These are phyloP conservation scores for Phytophthora hybrid DNA, from an alignment of 352 stramenopile genomes.

Conservation along the genomic window DNA sequence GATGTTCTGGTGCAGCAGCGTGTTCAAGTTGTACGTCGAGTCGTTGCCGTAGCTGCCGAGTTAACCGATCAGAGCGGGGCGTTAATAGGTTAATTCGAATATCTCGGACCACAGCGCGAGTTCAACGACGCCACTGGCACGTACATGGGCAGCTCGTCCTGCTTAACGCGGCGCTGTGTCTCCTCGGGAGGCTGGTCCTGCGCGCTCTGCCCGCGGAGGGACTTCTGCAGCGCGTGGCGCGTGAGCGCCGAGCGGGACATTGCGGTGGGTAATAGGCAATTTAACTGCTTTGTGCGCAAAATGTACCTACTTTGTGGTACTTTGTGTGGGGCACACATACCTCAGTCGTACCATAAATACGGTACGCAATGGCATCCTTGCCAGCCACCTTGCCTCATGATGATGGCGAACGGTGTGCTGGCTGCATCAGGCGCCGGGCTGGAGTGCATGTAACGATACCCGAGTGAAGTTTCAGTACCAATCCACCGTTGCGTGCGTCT, in stretches of 20 bases:
- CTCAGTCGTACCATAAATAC: not conserved
- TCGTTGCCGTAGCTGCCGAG: slow-evolving; percentile 79
- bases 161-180: slow-evolving; percentile 67
- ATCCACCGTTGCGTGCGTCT: slow-evolving; percentile 7
- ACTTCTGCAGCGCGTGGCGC: slow-evolving; percentile 70
- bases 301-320: not conserved
- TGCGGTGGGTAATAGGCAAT: not conserved
- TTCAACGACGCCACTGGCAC: slow-evolving; percentile 16
- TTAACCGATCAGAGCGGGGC: slow-evolving; percentile 3
- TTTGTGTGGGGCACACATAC: not conserved
- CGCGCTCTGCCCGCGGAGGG: slow-evolving; percentile 49
- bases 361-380: not conserved
- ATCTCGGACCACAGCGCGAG: slow-evolving; percentile 1
- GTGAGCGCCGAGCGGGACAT: slow-evolving; percentile 83
- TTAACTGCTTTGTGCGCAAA: not conserved
- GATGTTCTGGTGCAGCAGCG: slow-evolving; percentile 96
- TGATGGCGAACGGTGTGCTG: not conserved
- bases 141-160: slow-evolving; percentile 84
- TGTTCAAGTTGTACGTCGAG: slow-evolving; percentile 97
- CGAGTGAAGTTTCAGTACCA: not conserved
- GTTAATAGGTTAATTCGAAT: slow-evolving; percentile 19
- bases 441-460: not conserved
- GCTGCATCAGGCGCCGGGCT: not conserved
- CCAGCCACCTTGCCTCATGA: not conserved
- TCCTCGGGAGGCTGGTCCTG: slow-evolving; percentile 48